Conservation (phyloP, 768 basidiomycete genomes). For the Agaricus bisporus region DNA sequence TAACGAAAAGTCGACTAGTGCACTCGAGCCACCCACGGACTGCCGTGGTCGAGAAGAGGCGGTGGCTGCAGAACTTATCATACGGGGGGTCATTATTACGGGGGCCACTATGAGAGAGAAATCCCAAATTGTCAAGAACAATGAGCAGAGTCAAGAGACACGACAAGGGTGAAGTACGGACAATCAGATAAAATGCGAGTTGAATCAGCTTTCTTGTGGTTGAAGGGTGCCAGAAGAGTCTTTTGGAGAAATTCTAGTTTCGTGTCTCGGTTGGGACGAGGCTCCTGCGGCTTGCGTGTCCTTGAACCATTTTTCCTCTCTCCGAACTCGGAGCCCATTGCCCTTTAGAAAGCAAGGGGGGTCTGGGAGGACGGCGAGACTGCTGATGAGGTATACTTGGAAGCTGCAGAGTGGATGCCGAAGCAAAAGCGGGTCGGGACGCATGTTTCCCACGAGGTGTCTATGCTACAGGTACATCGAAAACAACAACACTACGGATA, state of each 20-base stretch:
- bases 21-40: slow-evolving; percentile 27
- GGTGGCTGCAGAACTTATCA: slow-evolving; percentile 69
- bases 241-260: slow-evolving; percentile 63
- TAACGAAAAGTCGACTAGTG: slow-evolving; percentile 64
- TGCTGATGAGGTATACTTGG: not conserved
- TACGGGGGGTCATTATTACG: slow-evolving; percentile 83
- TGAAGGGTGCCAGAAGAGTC: slow-evolving; percentile 67
- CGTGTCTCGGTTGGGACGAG: slow-evolving; percentile 27
- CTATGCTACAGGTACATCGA: slow-evolving; percentile 5
- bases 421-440: not conserved
- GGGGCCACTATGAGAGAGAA: slow-evolving; percentile 57
- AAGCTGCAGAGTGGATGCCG: not conserved
- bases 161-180: slow-evolving; percentile 30
- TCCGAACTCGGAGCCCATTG: slow-evolving; percentile 33
- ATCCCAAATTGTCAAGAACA: slow-evolving; percentile 2
- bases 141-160: not conserved
- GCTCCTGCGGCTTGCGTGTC: slow-evolving; percentile 18
- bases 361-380: not conserved
- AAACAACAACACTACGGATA: not conserved
- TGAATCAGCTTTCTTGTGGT: slow-evolving; percentile 61
- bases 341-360: slow-evolving; percentile 2
- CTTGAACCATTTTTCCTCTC: slow-evolving; percentile 15
- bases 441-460: slow-evolving; percentile 9
- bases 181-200: slow-evolving; percentile 70
- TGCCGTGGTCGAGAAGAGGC: slow-evolving; percentile 45